A percentile compares a stretch with the other conserved stretches of the same genome.
phyloP scores from a whole-genome alignment of 306 rosid genomes.

The Pyrus bretschneideri region DNA sequence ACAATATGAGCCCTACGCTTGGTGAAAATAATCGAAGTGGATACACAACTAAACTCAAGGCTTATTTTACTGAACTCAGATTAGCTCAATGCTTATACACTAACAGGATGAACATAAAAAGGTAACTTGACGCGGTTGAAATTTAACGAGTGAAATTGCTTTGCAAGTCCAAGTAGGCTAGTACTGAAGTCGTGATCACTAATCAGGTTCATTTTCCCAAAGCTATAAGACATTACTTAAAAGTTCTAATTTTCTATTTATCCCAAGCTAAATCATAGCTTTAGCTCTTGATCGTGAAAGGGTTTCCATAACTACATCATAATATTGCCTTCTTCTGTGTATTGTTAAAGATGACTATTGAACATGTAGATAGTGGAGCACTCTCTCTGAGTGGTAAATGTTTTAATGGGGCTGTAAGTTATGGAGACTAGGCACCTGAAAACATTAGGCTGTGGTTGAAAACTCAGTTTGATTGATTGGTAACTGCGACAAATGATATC shows the following conservation, averaged over 20 bases:
- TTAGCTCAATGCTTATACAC: no score
- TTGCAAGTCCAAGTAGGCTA: no score
- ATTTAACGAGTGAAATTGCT: background rate
- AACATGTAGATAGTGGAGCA: background rate
- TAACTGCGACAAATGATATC: background rate
- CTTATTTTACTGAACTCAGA: no score
- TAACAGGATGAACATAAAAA: background rate
- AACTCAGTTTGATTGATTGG: background rate
- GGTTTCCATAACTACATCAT: background rate
- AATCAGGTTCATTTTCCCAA: background rate
- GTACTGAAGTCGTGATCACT: background rate
- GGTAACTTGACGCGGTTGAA: background rate
- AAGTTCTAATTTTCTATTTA: background rate
- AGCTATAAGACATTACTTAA: background rate
- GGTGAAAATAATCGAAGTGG: no score
- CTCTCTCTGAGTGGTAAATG: background rate
- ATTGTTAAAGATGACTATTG: background rate
- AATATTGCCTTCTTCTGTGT: background rate
- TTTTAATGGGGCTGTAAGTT: background rate
- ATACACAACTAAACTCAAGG: no score
- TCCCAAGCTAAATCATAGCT: background rate
- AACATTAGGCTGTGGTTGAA: background rate
- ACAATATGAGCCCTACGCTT: no score
- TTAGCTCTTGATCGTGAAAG: background rate
- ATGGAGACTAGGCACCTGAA: background rate